phyloP scores from a whole-genome alignment of 2,329 filamentous ascomycete species.

The Fusarium cicatricum region DNA sequence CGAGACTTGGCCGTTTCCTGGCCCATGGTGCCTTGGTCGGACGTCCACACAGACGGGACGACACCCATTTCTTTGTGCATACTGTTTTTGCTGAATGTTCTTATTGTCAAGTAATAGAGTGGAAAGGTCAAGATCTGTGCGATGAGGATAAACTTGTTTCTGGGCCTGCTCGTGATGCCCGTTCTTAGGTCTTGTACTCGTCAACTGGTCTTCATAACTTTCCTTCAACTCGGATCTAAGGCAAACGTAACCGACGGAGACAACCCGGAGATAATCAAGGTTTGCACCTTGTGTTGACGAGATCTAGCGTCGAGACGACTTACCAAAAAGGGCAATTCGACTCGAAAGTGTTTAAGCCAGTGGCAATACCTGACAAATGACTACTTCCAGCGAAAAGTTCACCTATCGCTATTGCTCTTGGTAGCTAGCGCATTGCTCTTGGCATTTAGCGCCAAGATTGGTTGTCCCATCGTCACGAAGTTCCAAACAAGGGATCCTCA shows the following conservation, averaged over 20 bases:
- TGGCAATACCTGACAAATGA: not conserved
- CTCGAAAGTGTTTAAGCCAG: conserved; percentile 1
- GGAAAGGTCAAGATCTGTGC: not conserved
- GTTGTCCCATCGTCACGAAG: not conserved
- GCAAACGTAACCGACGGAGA: not conserved
- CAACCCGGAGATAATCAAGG: conserved; percentile 2
- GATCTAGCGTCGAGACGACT: conserved; percentile 2
- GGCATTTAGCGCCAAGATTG: not conserved
- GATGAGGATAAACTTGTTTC: conserved; percentile 2
- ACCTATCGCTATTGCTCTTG: not conserved
- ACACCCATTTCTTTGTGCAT: not conserved
- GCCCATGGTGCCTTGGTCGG: conserved; percentile 12
- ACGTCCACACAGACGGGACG: conserved; percentile 12
- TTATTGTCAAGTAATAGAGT: not conserved
- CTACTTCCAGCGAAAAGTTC: not conserved
- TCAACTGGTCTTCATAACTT: not conserved
- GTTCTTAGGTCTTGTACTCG: conserved; percentile 1
- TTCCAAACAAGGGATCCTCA: not conserved
- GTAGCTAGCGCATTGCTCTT: too few species aligned
- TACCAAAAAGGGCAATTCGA: conserved; percentile 8
- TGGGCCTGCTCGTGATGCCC: conserved; percentile 1
- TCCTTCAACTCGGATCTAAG: not conserved
- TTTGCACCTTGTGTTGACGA: not conserved
- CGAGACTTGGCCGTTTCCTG: conserved; percentile 9
- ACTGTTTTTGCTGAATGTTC: not conserved